A percentile compares a stretch with the other conserved stretches of the same genome.
Conservation (phyloP, 2,329 filamentous ascomycete genomes). For the Tolypocladium pustulatum region DNA sequence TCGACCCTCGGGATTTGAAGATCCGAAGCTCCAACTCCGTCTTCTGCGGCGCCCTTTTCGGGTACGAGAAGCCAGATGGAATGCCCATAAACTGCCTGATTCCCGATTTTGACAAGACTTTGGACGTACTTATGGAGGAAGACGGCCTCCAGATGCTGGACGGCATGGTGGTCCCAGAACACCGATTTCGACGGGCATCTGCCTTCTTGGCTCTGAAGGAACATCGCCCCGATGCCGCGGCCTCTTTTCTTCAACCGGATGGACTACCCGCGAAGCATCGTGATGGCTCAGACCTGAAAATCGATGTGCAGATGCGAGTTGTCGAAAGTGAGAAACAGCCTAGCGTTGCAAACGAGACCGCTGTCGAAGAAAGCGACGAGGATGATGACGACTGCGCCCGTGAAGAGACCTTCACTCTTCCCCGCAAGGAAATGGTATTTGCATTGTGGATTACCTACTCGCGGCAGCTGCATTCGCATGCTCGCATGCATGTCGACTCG, state of each 20-base stretch:
- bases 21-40: constrained; percentile 92
- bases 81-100: constrained; percentile 70
- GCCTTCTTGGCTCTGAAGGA: constrained; percentile 77
- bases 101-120: constrained; percentile 75
- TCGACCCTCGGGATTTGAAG: constrained; percentile 66
- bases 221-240: constrained; percentile 66
- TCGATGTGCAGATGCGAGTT: constrained; percentile 94
- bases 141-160: constrained; percentile 76
- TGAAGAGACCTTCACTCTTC: constrained; percentile 34
- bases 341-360: constrained; percentile 49
- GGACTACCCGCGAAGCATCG: constrained; percentile 79
- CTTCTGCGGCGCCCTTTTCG: constrained; percentile 87
- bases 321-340: constrained; percentile 74
- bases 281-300: constrained; percentile 83
- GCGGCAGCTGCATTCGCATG: constrained; percentile 69
- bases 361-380: constrained; percentile 51
- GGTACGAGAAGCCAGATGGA: constrained; percentile 74
- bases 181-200: constrained; percentile 84
- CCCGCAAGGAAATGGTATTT: constrained; percentile 71
- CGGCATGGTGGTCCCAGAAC: constrained; percentile 94
- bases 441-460: constrained; percentile 98
- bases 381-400: constrained; percentile 31
- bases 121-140: constrained; percentile 74
- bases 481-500: constrained; percentile 47
- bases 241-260: constrained; percentile 72